Evolutionary conservation across 257 asterid species (phyloP), one percentile per base, ranked within the genome.

Genomic region (Paraleonurus japonicus): DNA sequence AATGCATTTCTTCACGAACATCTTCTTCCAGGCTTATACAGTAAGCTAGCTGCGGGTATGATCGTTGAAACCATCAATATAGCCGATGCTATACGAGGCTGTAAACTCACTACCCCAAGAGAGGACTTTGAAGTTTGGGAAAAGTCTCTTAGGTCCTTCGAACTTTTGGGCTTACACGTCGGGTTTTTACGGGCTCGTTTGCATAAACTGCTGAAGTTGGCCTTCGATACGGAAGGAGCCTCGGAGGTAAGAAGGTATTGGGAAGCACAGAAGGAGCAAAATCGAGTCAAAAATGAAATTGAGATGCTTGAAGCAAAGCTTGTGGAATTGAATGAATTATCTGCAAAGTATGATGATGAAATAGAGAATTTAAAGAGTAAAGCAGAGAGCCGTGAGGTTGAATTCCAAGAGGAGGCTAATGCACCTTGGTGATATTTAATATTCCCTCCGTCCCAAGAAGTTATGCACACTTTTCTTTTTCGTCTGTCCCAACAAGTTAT

Each of bases 121-220:
- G 72, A 76, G 64, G 92, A 88, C 66, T 85, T 90, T 24, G 91
- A 88, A 58, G 82, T 78, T 16, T 84, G 95, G 95, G 96, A 88
- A 28, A 86, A 83, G 76, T 88, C 96, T 1, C 59, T 90, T 57
- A 77, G 82, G 79, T 88, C 95, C 9, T 88, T 90, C 33, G 95
- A 90, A 66, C 88, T 88, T 65, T 51, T 90, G 65, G 96, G 96
- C 23, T 67, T 90, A 73, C 79, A 85, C 27, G 88, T 85, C 11
- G 91, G 89, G 50, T 90, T 90, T 67, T 58, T 90, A 53, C 79
- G 84, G 7, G 76, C 85, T 9, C 92, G 96, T 47, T 67, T 87
- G 26, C 69, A 48, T 32, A 39, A 75, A 53, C 72, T 88, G 66
- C 50, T 63, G 12, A 83, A 64, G 37, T 72, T 90, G 50, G 88